Base-by-base conservation (phyloP, 257 asterid species). In the Pogostemon cablin region DNA sequence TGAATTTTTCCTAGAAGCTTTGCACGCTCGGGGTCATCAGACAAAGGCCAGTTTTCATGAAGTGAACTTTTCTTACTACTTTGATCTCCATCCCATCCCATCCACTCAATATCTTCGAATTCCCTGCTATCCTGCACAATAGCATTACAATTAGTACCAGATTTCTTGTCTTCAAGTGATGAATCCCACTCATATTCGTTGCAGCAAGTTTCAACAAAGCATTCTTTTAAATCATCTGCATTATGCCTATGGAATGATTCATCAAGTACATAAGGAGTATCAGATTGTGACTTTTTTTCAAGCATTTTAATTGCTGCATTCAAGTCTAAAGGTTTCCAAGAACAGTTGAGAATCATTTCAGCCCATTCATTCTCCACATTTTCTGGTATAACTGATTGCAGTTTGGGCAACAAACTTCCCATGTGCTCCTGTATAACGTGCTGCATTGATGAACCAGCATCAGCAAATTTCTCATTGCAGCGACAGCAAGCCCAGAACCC, bases 241-340 rank as follows among this genome's bases (percentile, higher is more conserved):
- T 61, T 86, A 15, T 69, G 69, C 74, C 74, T 79, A 4, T 65
- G 56, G 82, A 68, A 71, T 37, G 85, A 48, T 20, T 81, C 92
- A n/a, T 77, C 84, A 66, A 73, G 77, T 69, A 85, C 79, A 65
- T 81, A 87, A 32, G 79, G 61, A 38, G 46, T 76, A 17, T 71
- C 83, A 12, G 84, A 65, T 73, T 81, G 84, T 25, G 84, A 72
- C 64, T 71, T 86, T 78, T 83, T 82, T 32, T 77, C 84, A 46
- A 79, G 82, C 81, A 84, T 75, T 75, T 76, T 73, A 59, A 74
- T 62, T 43, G 95, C 85, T 39, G 86, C 93, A 76, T 57, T 76
- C 63, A 84, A 71, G 20, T 91, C 95, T 68, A 89, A 74, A 2
- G 98, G 96, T 75, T 88, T 90, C 98, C 98, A 91, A 57, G 77